phyloP scores from a whole-genome alignment of 768 basidiomycete genomes.

The Phylloporus rhodoxanthus region DNA sequence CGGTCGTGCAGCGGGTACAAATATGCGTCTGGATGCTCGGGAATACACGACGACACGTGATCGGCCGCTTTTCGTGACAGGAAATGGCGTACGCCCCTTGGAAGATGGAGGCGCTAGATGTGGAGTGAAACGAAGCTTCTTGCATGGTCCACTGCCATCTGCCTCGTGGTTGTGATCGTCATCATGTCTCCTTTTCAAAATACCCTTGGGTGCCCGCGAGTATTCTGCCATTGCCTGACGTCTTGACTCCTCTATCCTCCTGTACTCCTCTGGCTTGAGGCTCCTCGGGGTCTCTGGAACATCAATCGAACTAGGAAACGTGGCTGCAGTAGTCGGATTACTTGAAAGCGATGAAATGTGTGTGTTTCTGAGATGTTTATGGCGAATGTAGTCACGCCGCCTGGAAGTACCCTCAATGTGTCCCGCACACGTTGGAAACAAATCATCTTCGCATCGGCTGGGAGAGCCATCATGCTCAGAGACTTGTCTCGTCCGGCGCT shows the following conservation, averaged over 20 bases:
- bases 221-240: slow-evolving; percentile 26
- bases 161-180: not conserved
- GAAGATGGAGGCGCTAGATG: slow-evolving; percentile 1
- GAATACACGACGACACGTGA: slow-evolving; percentile 12
- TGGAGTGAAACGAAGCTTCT: slow-evolving; percentile 22
- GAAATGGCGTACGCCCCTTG: slow-evolving; percentile 12
- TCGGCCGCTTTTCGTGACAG: slow-evolving; percentile 10
- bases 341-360: slow-evolving; percentile 22
- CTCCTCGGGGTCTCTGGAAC: slow-evolving; percentile 14
- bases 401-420: slow-evolving; percentile 23
- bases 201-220: slow-evolving; percentile 21
- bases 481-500: slow-evolving; percentile 2
- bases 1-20: slow-evolving; percentile 5
- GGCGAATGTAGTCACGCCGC: slow-evolving; percentile 24
- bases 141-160: slow-evolving; percentile 7
- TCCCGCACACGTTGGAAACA: slow-evolving; percentile 11
- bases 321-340: slow-evolving; percentile 4
- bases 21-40: slow-evolving; percentile 11
- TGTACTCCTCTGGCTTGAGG: slow-evolving; percentile 22
- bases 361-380: slow-evolving; percentile 27
- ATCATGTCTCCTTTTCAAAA: slow-evolving; percentile 25
- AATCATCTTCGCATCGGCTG: slow-evolving; percentile 18
- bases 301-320: slow-evolving; percentile 16
- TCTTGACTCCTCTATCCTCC: slow-evolving; percentile 19
- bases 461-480: not conserved